Percentiles rank a stretch among this genome's conserved stretches.
Evolutionary conservation across 1,284 basidiomycete genomes (phyloP).

Genomic region (Trametes pubescens): DNA sequence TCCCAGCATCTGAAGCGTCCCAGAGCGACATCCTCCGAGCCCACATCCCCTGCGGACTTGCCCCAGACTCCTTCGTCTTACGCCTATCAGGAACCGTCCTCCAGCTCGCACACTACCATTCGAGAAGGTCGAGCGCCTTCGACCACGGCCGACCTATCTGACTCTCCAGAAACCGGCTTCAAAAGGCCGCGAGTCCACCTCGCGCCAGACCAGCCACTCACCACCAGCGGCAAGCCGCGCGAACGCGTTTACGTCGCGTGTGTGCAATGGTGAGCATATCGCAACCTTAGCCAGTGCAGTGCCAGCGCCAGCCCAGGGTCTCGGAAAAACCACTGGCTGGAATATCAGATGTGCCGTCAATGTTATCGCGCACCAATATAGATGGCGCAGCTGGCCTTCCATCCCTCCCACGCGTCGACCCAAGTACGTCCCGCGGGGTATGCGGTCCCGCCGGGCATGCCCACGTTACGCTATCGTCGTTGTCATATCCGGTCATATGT

Average conservation of each 20-base stretch:
- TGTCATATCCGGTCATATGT: neutral
- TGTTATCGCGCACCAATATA: slow-evolving; percentile 3
- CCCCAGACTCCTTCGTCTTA: neutral
- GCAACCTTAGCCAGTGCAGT: neutral
- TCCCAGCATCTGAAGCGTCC: slow-evolving; percentile 1
- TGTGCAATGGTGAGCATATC: slow-evolving; percentile 22
- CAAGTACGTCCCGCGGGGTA: neutral
- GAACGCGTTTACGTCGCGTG: slow-evolving; percentile 28
- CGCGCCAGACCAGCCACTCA: slow-evolving; percentile 19
- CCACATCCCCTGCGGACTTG: neutral
- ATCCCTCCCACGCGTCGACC: neutral
- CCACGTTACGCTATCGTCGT: neutral
- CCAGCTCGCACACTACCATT: neutral
- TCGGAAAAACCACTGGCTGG: neutral
- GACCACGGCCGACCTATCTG: neutral
- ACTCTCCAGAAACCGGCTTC: neutral
- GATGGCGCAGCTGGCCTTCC: neutral
- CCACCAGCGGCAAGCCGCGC: slow-evolving; percentile 28
- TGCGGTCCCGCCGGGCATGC: neutral
- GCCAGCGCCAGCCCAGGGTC: neutral
- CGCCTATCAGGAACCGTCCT: neutral
- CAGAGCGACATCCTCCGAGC: slow-evolving; percentile 3
- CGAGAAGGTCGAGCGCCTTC: neutral
- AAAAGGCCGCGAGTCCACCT: slow-evolving; percentile 2
- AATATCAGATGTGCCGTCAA: neutral